phyloP scores from a whole-genome alignment of 495 filamentous ascomycete species.

The Neurospora sp. region DNA sequence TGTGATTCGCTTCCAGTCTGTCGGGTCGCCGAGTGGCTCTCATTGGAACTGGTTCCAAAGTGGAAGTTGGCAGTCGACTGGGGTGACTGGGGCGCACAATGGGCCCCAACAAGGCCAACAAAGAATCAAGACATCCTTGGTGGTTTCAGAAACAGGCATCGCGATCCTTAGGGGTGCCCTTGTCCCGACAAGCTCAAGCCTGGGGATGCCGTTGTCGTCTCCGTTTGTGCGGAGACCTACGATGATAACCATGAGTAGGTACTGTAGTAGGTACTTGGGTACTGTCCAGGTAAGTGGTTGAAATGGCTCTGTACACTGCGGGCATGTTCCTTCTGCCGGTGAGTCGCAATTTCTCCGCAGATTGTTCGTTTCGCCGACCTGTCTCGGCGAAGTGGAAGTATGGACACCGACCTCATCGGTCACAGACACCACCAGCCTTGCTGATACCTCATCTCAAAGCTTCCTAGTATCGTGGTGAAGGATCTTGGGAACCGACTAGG shows the following conservation, averaged over 20 bases:
- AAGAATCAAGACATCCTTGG: background rate
- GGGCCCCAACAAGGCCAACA: background rate
- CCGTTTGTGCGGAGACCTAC: background rate
- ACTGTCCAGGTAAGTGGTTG: background rate
- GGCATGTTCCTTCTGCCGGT: background rate
- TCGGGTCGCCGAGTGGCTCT: background rate
- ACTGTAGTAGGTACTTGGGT: background rate
- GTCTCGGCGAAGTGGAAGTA: background rate
- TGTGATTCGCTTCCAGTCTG: slow-evolving; percentile 7
- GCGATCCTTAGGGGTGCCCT: background rate
- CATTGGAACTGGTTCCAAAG: background rate
- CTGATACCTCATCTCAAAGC: background rate
- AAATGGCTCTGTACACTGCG: background rate
- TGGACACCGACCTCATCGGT: background rate
- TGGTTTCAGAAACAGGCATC: background rate
- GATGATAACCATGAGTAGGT: background rate
- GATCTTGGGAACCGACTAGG: background rate
- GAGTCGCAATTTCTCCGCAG: background rate
- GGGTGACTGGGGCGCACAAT: background rate
- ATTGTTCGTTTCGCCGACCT: background rate
- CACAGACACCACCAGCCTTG: background rate
- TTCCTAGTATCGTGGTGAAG: background rate
- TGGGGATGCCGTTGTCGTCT: background rate
- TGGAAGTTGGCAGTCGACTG: background rate
- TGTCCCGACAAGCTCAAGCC: background rate